phyloP scores from a whole-genome alignment of 164 flowering plant species.

The Tetracentron sinense region DNA sequence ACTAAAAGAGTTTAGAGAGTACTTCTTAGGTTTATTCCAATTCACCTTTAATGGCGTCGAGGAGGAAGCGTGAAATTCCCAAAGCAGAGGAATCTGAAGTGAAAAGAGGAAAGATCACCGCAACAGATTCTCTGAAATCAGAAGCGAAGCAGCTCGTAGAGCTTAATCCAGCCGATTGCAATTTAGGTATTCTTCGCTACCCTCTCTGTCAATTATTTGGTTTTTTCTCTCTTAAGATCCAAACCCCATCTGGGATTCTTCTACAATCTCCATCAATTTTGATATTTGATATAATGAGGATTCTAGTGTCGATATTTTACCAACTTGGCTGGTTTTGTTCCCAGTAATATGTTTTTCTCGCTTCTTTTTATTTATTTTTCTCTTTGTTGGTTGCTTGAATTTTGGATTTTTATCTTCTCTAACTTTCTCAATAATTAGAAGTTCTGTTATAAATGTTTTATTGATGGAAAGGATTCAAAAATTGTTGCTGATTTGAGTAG shows the following conservation, averaged over 20 bases:
- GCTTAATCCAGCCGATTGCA: slow-evolving; percentile 45
- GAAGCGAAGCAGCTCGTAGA: slow-evolving; percentile 18
- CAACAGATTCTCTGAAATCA: neutral
- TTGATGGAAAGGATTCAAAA: too few relatives aligned
- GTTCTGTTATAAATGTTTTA: too few relatives aligned
- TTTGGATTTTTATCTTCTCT: too few relatives aligned
- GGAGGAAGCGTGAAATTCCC: slow-evolving; percentile 17
- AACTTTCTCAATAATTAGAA: too few relatives aligned
- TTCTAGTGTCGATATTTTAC: neutral
- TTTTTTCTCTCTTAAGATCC: neutral
- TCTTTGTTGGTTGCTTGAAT: neutral
- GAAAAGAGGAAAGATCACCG: slow-evolving; percentile 15
- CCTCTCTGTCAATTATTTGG: neutral
- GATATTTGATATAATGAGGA: neutral
- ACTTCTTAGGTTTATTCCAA: neutral
- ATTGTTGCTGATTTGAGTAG: too few relatives aligned
- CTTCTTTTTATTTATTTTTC: neutral
- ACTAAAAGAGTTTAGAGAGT: neutral
- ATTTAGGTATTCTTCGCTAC: slow-evolving; percentile 28
- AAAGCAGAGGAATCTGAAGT: slow-evolving; percentile 10
- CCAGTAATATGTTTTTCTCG: too few relatives aligned
- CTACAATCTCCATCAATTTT: neutral
- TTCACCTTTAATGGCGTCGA: slow-evolving; percentile 23
- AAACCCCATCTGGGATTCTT: neutral
- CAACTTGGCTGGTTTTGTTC: neutral